phyloP scores from a whole-genome alignment of 2,329 filamentous ascomycete genomes.

The Hypoxylon sp. region DNA sequence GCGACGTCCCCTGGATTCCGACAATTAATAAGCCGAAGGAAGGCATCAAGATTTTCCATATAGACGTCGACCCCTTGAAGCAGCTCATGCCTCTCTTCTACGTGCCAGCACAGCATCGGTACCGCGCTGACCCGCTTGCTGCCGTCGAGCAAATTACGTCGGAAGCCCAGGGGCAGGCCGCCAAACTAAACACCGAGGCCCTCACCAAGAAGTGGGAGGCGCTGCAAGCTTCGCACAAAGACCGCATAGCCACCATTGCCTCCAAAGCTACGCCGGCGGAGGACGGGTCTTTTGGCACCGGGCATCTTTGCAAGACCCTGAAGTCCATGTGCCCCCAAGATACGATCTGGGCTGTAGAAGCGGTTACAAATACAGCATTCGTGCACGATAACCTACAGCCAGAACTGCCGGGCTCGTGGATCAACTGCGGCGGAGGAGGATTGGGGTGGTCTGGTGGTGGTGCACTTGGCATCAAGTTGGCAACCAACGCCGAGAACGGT shows the following conservation, averaged over 20 bases:
- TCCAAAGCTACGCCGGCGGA: constrained; percentile 63
- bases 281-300: constrained; percentile 68
- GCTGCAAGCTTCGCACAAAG: constrained; percentile 65
- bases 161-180: constrained; percentile 53
- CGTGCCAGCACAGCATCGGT: constrained; percentile 70
- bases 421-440: constrained; percentile 62
- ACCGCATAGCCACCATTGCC: constrained; percentile 67
- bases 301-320: constrained; percentile 50
- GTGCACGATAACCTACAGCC: constrained; percentile 74
- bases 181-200: constrained; percentile 50
- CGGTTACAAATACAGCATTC: constrained; percentile 72
- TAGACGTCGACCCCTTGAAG: constrained; percentile 72
- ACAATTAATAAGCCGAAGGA: constrained; percentile 68
- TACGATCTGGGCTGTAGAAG: constrained; percentile 77
- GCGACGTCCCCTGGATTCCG: constrained; percentile 94
- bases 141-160: constrained; percentile 74
- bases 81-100: constrained; percentile 79
- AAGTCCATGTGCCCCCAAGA: constrained; percentile 50
- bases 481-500: constrained; percentile 50
- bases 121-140: constrained; percentile 69
- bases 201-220: constrained; percentile 57
- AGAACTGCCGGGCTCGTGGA: constrained; percentile 59
- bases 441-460: constrained; percentile 63
- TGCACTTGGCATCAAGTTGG: constrained; percentile 59
- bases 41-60: constrained; percentile 66